phyloP scores from a whole-genome alignment of 805 yeast genomes.

The Cyberlindnera euphorbiiphila region DNA sequence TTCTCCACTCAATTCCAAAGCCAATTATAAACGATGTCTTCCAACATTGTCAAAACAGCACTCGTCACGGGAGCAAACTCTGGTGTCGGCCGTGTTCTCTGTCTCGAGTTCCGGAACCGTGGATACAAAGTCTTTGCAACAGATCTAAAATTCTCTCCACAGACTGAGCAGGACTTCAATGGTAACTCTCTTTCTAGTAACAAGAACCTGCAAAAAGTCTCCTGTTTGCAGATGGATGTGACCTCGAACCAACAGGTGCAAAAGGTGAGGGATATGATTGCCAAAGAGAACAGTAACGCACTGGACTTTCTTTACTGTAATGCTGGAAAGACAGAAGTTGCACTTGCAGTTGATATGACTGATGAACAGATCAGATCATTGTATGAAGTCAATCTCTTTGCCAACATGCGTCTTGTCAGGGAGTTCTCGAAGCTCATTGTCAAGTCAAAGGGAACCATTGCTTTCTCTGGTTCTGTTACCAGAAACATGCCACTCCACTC shows the following conservation, averaged over 20 bases:
- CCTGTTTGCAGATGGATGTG: slow-evolving; percentile 31
- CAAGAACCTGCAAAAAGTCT: no score
- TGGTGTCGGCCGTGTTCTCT: slow-evolving; percentile 52
- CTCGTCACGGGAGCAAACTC: slow-evolving; percentile 59
- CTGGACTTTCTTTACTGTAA: slow-evolving; percentile 40
- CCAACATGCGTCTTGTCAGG: slow-evolving; percentile 37
- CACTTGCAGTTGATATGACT: slow-evolving; percentile 34
- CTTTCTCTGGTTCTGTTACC: slow-evolving; percentile 39
- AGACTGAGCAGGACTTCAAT: slow-evolving; percentile 25
- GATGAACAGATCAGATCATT: slow-evolving; percentile 26
- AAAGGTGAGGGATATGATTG: slow-evolving; percentile 22
- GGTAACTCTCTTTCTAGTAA: no score
- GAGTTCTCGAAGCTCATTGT: slow-evolving; percentile 34
- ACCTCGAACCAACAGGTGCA: slow-evolving; percentile 30
- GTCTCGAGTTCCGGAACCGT: slow-evolving; percentile 40
- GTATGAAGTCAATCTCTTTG: slow-evolving; percentile 36
- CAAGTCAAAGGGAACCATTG: slow-evolving; percentile 36
- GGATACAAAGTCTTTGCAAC: slow-evolving; percentile 39
- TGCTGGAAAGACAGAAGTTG: slow-evolving; percentile 32
- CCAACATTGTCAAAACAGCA: slow-evolving; percentile 29
- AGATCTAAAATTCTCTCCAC: slow-evolving; percentile 30
- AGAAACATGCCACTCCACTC: slow-evolving; percentile 36
- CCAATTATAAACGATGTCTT: background rate
- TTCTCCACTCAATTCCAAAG: no score
- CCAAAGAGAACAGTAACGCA: slow-evolving; percentile 28